These are phyloP conservation scores for Mangifera indica DNA, from an alignment of 345 rosid genomes.

Conservation along the genomic window DNA sequence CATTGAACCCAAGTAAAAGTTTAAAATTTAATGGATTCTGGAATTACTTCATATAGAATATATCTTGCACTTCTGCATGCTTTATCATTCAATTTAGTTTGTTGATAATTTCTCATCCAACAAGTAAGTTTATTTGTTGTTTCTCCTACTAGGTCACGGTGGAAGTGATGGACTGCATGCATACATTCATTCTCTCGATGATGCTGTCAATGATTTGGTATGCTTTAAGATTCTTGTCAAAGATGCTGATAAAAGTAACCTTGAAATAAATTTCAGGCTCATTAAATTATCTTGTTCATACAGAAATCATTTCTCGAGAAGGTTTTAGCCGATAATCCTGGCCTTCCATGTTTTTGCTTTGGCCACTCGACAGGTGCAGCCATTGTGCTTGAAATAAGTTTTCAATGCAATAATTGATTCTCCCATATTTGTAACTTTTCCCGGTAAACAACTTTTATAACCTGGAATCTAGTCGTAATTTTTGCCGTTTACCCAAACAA, in stretches of 20 bases:
- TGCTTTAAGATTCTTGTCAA: not conserved
- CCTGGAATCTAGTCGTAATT: not conserved
- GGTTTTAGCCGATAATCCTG: slow-evolving; percentile 62
- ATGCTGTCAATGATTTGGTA: slow-evolving; percentile 76
- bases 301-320: slow-evolving; percentile 74
- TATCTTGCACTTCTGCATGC: not conserved
- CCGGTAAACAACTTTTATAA: not conserved
- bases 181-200: slow-evolving; percentile 82
- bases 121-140: slow-evolving; percentile 4
- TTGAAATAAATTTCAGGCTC: not conserved
- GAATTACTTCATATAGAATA: too few relatives aligned
- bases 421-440: not conserved
- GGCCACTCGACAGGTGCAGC: slow-evolving; percentile 98
- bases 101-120: not conserved
- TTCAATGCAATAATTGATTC: not conserved
- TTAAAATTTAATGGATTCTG: too few relatives aligned
- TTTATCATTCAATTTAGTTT: not conserved
- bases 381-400: slow-evolving; percentile 70
- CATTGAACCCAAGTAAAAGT: not conserved
- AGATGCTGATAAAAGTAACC: not conserved
- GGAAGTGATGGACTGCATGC: slow-evolving; percentile 95
- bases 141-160: slow-evolving; percentile 69
- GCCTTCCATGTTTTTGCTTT: slow-evolving; percentile 80
- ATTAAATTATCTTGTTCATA: slow-evolving; percentile 7
- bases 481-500: not conserved